Evolutionary conservation across 371 early-diverging fungal species (phyloP).

Genomic region (Mycotypha africana): DNA sequence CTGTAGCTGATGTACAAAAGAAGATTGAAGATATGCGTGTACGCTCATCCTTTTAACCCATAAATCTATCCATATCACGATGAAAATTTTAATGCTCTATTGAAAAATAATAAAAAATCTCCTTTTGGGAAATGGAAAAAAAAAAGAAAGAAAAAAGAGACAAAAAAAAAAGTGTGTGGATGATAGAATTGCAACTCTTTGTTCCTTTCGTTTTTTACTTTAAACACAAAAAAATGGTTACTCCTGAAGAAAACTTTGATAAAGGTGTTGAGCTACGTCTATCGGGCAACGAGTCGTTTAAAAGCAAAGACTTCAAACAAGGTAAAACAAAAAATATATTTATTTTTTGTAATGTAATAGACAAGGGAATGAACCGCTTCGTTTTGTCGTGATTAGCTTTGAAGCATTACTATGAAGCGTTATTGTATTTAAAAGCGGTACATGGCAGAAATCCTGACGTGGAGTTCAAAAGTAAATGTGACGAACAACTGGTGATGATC

Average conservation of each 20-base stretch:
- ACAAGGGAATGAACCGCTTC: too few species aligned
- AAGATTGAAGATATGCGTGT: slow-evolving; percentile 88
- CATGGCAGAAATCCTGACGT: slow-evolving; percentile 23
- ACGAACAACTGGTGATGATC: slow-evolving; percentile 34
- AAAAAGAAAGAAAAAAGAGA: too few species aligned
- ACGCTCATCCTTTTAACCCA: slow-evolving; percentile 51
- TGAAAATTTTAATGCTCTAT: too few species aligned
- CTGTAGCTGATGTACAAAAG: slow-evolving; percentile 82
- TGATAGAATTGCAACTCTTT: too few species aligned
- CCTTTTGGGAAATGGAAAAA: too few species aligned
- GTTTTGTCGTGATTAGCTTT: slow-evolving; percentile 23
- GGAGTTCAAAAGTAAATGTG: slow-evolving; percentile 12
- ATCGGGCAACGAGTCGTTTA: slow-evolving; percentile 32
- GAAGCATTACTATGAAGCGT: slow-evolving; percentile 28
- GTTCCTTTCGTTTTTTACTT: slow-evolving; percentile 1
- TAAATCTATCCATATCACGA: too few species aligned
- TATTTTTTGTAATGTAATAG: too few species aligned
- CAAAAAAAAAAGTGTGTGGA: too few species aligned
- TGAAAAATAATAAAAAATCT: too few species aligned
- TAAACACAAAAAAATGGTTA: slow-evolving; percentile 4
- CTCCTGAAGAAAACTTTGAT: slow-evolving; percentile 26
- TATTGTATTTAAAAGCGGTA: slow-evolving; percentile 33
- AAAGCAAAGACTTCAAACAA: slow-evolving; percentile 22
- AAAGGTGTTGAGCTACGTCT: slow-evolving; percentile 35
- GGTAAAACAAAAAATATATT: slow-evolving; percentile 9